phyloP scores from a whole-genome alignment of 257 asterid species.

The Anisodus acutangulus region DNA sequence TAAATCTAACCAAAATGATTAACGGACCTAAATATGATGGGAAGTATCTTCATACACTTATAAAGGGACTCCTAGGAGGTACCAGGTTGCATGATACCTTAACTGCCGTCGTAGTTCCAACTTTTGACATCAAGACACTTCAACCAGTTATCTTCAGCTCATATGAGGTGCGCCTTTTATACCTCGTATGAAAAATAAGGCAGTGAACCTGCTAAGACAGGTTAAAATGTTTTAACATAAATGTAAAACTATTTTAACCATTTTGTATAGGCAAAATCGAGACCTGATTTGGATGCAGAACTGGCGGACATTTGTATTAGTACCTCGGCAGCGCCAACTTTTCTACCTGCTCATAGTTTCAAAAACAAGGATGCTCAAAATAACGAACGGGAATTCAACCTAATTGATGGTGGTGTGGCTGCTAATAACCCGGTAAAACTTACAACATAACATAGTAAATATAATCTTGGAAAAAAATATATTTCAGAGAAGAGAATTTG shows the following conservation, averaged over 20 bases:
- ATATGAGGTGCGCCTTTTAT: conserved; percentile 38
- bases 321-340: conserved; percentile 68
- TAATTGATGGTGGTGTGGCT: conserved; percentile 67
- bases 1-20: conserved; percentile 40
- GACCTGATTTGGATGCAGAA: conserved; percentile 46
- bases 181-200: not conserved
- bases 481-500: not conserved
- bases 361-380: conserved; percentile 46
- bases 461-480: too few species aligned
- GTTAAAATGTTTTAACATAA: not conserved
- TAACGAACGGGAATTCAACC: conserved; percentile 45
- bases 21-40: conserved; percentile 54
- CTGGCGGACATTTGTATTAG: conserved; percentile 65
- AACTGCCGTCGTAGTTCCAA: conserved; percentile 53
- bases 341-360: conserved; percentile 59
- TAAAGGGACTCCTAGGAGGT: conserved; percentile 35
- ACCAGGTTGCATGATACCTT: conserved; percentile 50
- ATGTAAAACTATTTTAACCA: not conserved
- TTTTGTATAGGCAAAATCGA: not conserved
- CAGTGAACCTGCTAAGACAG: not conserved
- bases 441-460: not conserved
- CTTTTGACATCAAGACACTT: conserved; percentile 57
- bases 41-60: conserved; percentile 41
- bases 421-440: conserved; percentile 67
- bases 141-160: conserved; percentile 55